These are phyloP conservation scores for Blumeria hordei DNA, from an alignment of 2,329 filamentous ascomycete genomes.

Conservation along the genomic window DNA sequence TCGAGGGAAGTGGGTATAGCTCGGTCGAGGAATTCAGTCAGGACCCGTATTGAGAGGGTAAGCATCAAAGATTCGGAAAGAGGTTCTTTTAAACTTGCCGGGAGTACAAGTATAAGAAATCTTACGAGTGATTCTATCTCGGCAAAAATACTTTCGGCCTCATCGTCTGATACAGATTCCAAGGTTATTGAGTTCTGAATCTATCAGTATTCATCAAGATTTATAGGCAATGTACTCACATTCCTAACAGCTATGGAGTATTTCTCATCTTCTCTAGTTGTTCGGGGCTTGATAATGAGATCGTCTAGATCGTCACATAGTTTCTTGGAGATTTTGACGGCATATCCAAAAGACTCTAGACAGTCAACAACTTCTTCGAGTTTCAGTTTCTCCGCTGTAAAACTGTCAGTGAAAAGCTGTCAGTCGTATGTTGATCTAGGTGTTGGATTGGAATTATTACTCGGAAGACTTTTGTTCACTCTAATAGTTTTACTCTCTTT, in stretches of 20 bases:
- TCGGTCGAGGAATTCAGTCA: constrained; percentile 49
- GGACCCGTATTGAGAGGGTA: constrained; percentile 40
- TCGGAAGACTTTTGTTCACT: constrained; percentile 17
- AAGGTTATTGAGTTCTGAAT: constrained; percentile 22
- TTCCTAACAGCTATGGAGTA: neutral
- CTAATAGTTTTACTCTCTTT: constrained; percentile 26
- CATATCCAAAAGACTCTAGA: constrained; percentile 33
- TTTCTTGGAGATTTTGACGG: constrained; percentile 31
- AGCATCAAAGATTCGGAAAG: constrained; percentile 50
- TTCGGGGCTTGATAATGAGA: constrained; percentile 35
- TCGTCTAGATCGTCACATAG: constrained; percentile 39
- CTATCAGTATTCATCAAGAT: neutral
- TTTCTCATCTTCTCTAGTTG: constrained; percentile 18
- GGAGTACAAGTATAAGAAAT: constrained; percentile 28
- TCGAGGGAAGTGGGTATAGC: constrained; percentile 52
- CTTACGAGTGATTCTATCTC: constrained; percentile 27
- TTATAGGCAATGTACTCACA: neutral
- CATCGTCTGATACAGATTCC: constrained; percentile 19
- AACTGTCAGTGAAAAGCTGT: neutral
- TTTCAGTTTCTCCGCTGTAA: constrained; percentile 19
- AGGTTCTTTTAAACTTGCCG: constrained; percentile 28
- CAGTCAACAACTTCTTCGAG: constrained; percentile 29
- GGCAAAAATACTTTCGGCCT: constrained; percentile 25
- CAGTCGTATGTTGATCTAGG: neutral
- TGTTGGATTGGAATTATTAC: constrained; percentile 2